Percentiles rank a stretch among this genome's conserved stretches.
These are phyloP conservation scores for Crithidia thermophila DNA, from an alignment of 208 protist genomes.

Conservation along the genomic window DNA sequence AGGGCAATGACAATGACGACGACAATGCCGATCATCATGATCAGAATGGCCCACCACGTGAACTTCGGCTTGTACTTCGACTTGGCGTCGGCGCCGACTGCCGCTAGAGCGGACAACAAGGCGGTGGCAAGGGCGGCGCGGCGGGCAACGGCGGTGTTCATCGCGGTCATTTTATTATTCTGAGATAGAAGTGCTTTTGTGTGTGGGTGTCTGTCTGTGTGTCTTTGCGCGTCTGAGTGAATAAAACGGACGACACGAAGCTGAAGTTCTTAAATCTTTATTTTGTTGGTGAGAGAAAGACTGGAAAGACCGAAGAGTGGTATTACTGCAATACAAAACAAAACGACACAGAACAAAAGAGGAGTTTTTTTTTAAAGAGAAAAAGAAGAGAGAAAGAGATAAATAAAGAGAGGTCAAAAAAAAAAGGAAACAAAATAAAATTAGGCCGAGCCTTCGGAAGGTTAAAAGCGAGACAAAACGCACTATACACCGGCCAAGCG, in stretches of 20 bases:
- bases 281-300: too few species aligned
- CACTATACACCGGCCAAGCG: too few species aligned
- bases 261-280: too few species aligned
- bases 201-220: too few species aligned
- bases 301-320: too few species aligned
- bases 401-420: too few species aligned
- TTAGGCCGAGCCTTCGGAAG: too few species aligned
- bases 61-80: conserved; percentile 14
- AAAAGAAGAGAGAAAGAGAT: too few species aligned
- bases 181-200: conserved; percentile 8
- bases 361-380: not conserved
- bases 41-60: conserved; percentile 28
- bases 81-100: conserved; percentile 9
- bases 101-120: conserved; percentile 16
- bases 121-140: conserved; percentile 15
- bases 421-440: too few species aligned
- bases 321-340: too few species aligned
- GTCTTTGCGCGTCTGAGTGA: not conserved
- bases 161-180: conserved; percentile 11
- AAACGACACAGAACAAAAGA: too few species aligned
- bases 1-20: conserved; percentile 13
- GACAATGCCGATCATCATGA: conserved; percentile 24
- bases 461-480: too few species aligned
- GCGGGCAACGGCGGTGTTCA: conserved; percentile 11
- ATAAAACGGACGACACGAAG: not conserved